These are phyloP conservation scores for Aspergillus sclerotioniger DNA, from an alignment of 495 filamentous ascomycete species.

Conservation along the genomic window DNA sequence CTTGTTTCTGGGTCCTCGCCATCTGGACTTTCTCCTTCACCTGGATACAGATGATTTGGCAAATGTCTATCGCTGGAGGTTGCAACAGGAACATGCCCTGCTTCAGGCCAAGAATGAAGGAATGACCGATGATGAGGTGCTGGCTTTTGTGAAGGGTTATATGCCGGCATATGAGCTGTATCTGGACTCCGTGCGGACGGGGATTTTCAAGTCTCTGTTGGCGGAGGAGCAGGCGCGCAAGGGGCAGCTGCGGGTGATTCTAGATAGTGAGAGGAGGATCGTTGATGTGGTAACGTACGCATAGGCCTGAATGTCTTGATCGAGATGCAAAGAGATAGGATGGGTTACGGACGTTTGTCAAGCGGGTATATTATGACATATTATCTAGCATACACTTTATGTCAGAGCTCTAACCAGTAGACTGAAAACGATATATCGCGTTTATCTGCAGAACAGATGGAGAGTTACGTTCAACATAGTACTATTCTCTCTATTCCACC, in stretches of 20 bases:
- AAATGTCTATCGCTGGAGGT: not conserved
- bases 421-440: too few relatives aligned
- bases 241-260: not conserved
- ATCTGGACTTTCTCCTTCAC: not conserved
- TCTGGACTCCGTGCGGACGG: not conserved
- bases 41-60: constrained; percentile 2
- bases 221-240: not conserved
- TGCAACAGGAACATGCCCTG: constrained; percentile 1
- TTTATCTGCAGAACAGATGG: too few relatives aligned
- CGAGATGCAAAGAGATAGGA: too few relatives aligned
- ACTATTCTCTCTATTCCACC: not conserved
- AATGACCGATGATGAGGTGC: not conserved
- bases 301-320: not conserved
- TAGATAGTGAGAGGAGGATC: not conserved
- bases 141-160: constrained; percentile 1
- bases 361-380: too few relatives aligned
- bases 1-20: not conserved
- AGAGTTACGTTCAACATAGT: too few relatives aligned
- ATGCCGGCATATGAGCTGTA: constrained; percentile 2
- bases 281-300: not conserved
- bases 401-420: too few relatives aligned
- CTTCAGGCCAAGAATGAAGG: not conserved
- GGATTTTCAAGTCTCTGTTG: not conserved
- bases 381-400: too few relatives aligned
- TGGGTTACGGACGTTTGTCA: too few relatives aligned